Evolutionary conservation across 345 rosid genomes (phyloP).

Genomic region (Eutrema yunnanense): DNA sequence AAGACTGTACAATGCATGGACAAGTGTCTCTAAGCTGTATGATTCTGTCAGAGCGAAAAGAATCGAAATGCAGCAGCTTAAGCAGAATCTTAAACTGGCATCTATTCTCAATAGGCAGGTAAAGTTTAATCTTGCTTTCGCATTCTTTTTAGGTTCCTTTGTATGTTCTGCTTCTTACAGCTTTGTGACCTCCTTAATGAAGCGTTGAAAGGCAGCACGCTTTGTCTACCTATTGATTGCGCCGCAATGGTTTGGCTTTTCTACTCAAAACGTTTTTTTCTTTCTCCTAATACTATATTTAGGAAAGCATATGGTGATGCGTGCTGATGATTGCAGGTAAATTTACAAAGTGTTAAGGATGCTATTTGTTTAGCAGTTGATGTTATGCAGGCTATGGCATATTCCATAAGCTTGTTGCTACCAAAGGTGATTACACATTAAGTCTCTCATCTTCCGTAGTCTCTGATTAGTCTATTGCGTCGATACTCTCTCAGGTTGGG

Average conservation of each 20-base stretch:
- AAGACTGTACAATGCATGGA: conserved; percentile 54
- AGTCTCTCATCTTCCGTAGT: neutral
- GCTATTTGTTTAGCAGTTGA: conserved; percentile 83
- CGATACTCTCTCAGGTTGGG: conserved; percentile 42
- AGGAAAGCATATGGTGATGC: neutral
- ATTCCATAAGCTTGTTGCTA: conserved; percentile 58
- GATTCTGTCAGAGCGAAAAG: conserved; percentile 69
- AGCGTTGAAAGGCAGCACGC: conserved; percentile 77
- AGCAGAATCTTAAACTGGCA: conserved; percentile 59
- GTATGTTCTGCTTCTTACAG: neutral
- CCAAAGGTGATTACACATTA: conserved; percentile 45
- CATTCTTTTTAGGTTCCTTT: neutral
- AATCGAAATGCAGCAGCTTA: conserved; percentile 52
- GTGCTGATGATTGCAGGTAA: conserved; percentile 49
- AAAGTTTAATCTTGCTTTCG: conserved; percentile 5
- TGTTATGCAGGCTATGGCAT: conserved; percentile 87
- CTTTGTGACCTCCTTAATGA: conserved; percentile 17
- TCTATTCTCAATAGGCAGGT: conserved; percentile 71
- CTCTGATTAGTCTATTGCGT: neutral
- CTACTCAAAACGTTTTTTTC: neutral
- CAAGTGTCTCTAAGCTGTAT: conserved; percentile 49
- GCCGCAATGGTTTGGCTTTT: conserved; percentile 58
- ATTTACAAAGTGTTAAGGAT: conserved; percentile 60
- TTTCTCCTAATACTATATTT: neutral
- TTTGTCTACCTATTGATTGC: conserved; percentile 75